Base-by-base conservation (phyloP, 2,329 filamentous ascomycete genomes). In the Zopfia rhizophila region DNA sequence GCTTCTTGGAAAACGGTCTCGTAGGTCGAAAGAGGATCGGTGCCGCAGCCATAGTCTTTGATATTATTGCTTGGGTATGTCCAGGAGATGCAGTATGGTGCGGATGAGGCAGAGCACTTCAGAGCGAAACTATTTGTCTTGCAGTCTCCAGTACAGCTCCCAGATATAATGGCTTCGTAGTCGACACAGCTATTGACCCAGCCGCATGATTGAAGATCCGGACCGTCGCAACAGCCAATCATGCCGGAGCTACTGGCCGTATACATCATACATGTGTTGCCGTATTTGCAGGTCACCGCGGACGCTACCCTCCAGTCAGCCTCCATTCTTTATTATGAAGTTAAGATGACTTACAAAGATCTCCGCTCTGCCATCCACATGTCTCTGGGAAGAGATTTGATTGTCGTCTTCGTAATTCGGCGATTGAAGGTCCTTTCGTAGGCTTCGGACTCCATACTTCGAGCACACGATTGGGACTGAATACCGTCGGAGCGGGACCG, bases 121-220 rank as follows among this genome's bases (percentile, higher is more conserved):
- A 51, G 47, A 11, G 64, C 36, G 37, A 63, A 62, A n/a, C 43
- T 44, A 29, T 68, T 55, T 12, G 36, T 13, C 13, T 48, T 14
- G 38, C 64, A 68, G 29, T 37, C 43, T 3, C 44, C 19, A 13
- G 46, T 52, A 29, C 61, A 66, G 19, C 30, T 27, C 5, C 50
- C 48, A 12, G 56, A 50, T 2, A 19, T 42, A 22, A 48, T 61
- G 10, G 17, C 39, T 8, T 45, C 42, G 25, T 56, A 58, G 41
- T 64, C 60, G n/a, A 68, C 39, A 30, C 61, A 68, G n/a, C 45
- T 54, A 17, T 52, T 55, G n/a, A 48, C 51, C 61, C 58, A 68
- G 11, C 51, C 56, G 30, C 63, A 66, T 14, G 55, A 37, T 37
- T 60, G 47, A 2, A 49, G 56, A 25, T 68, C 56, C 6, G 22